These are phyloP conservation scores for Colletotrichum karsti DNA, from an alignment of 2,329 filamentous ascomycete species.

Conservation along the genomic window DNA sequence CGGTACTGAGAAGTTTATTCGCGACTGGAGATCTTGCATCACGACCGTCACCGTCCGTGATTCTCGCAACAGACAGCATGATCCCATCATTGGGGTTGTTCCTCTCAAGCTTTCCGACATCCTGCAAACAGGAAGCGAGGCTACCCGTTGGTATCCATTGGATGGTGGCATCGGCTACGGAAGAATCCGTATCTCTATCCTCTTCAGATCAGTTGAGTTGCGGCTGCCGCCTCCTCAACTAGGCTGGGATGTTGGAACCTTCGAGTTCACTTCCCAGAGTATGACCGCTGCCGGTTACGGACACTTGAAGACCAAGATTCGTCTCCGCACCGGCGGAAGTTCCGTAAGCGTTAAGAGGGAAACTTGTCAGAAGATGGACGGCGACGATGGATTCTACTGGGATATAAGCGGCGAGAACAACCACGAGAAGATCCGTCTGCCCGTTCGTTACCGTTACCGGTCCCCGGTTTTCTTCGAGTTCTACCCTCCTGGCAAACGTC, in stretches of 20 bases:
- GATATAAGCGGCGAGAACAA: conserved; percentile 54
- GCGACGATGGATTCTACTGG: conserved; percentile 61
- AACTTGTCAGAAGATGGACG: conserved; percentile 66
- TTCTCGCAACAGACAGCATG: conserved; percentile 88
- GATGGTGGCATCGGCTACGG: conserved; percentile 95
- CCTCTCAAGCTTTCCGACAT: conserved; percentile 88
- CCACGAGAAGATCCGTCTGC: conserved; percentile 70
- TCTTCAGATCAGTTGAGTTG: conserved; percentile 91
- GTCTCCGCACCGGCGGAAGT: conserved; percentile 85
- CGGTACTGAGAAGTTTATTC: conserved; percentile 90
- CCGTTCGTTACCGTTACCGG: conserved; percentile 89
- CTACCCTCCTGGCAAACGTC: conserved; percentile 73
- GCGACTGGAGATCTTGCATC: conserved; percentile 90
- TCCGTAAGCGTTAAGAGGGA: conserved; percentile 74
- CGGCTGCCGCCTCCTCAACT: conserved; percentile 84
- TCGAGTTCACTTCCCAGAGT: conserved; percentile 80
- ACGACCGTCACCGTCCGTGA: conserved; percentile 91
- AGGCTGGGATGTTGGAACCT: conserved; percentile 95
- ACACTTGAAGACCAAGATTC: conserved; percentile 77
- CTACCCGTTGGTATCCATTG: conserved; percentile 94
- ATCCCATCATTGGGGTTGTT: conserved; percentile 92
- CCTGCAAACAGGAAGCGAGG: conserved; percentile 86
- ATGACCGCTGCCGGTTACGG: conserved; percentile 73
- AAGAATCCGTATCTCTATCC: conserved; percentile 84
- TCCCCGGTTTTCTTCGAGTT: conserved; percentile 92